phyloP scores from a whole-genome alignment of 2,329 filamentous ascomycete genomes.

The Fusarium falciforme region DNA sequence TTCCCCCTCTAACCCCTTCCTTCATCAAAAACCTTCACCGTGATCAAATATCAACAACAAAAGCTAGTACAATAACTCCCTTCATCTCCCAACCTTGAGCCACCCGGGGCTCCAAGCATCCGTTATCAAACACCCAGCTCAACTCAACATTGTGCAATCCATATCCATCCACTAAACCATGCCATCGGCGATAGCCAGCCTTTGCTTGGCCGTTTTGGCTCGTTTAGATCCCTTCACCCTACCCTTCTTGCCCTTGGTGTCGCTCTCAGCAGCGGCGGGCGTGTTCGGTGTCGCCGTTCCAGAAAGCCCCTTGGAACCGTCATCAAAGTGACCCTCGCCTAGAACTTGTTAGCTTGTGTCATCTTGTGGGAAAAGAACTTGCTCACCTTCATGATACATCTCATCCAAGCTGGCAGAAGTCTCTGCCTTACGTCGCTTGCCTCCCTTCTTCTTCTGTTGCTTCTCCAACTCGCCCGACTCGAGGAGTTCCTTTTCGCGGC shows the following conservation, averaged over 20 bases:
- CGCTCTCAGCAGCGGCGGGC: conserved; percentile 74
- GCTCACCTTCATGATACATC: conserved; percentile 98
- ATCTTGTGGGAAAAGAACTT: not conserved
- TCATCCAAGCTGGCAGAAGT: conserved; percentile 82
- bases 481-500: conserved; percentile 87
- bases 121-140: conserved; percentile 40
- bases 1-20: conserved; percentile 39
- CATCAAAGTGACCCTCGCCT: conserved; percentile 98
- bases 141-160: conserved; percentile 14
- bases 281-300: conserved; percentile 82
- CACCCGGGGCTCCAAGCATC: conserved; percentile 19
- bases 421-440: conserved; percentile 66
- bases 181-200: conserved; percentile 75
- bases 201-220: conserved; percentile 76
- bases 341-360: conserved; percentile 41
- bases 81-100: conserved; percentile 24
- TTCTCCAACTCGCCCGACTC: conserved; percentile 77
- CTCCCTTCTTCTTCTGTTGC: conserved; percentile 71
- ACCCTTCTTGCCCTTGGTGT: conserved; percentile 64
- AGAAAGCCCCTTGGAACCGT: conserved; percentile 73
- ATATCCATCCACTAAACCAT: conserved; percentile 47
- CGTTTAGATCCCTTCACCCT: conserved; percentile 65
- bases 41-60: conserved; percentile 17
- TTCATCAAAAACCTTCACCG: conserved; percentile 13
- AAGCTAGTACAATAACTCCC: conserved; percentile 33